A percentile compares a stretch with the other conserved stretches of the same genome.
phyloP scores from a whole-genome alignment of 2,329 filamentous ascomycete species.

The Aspergillus sclerotialis region DNA sequence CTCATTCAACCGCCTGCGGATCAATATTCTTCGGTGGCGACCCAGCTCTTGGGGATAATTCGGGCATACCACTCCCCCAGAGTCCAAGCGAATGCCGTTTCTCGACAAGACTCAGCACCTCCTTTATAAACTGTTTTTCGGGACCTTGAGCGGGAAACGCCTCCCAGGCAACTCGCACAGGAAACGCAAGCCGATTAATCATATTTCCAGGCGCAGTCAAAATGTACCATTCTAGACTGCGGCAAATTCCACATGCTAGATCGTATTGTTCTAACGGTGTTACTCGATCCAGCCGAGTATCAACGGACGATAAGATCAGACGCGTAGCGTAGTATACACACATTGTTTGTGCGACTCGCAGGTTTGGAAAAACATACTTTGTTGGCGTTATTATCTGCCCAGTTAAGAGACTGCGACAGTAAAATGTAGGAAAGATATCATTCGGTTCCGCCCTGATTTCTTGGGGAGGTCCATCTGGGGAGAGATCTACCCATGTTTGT shows the following conservation, averaged over 20 bases:
- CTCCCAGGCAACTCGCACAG: slow-evolving; percentile 32
- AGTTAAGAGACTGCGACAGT: slow-evolving; percentile 26
- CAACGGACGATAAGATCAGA: slow-evolving; percentile 28
- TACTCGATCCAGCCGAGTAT: slow-evolving; percentile 22
- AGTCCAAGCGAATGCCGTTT: slow-evolving; percentile 26
- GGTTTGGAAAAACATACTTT: slow-evolving; percentile 27
- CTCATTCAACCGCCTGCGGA: too few species aligned
- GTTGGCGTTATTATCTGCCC: slow-evolving; percentile 23
- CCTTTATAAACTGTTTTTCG: slow-evolving; percentile 24
- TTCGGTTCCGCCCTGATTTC: slow-evolving; percentile 19
- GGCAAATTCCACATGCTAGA: slow-evolving; percentile 29
- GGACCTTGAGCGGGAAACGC: slow-evolving; percentile 25
- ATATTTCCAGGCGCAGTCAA: slow-evolving; percentile 29
- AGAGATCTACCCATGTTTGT: slow-evolving; percentile 22
- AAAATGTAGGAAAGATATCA: slow-evolving; percentile 26
- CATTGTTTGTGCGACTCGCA: slow-evolving; percentile 31
- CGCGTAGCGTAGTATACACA: slow-evolving; percentile 27
- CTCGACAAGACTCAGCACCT: slow-evolving; percentile 28
- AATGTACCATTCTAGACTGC: slow-evolving; percentile 30
- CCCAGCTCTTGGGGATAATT: slow-evolving; percentile 22
- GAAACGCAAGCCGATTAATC: slow-evolving; percentile 33
- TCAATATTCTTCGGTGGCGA: slow-evolving; percentile 17
- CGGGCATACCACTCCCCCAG: slow-evolving; percentile 30
- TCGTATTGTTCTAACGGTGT: slow-evolving; percentile 25
- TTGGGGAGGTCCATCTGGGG: slow-evolving; percentile 21